Base-by-base conservation (phyloP, 345 rosid genomes). In the Limnanthes douglasii region DNA sequence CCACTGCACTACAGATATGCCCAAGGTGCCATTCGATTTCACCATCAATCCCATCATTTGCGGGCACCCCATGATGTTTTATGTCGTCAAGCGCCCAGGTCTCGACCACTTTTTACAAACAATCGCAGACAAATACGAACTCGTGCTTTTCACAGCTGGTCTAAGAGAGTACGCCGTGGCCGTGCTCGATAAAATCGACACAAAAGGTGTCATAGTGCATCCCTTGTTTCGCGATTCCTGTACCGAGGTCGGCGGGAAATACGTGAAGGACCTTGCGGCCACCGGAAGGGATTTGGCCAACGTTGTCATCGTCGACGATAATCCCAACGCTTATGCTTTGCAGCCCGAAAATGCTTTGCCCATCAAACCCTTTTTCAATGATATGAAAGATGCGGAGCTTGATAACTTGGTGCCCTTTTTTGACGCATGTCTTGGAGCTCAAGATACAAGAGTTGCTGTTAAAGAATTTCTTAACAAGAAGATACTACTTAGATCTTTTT, bases 261-360 rank as follows among this genome's bases (percentile, higher is more conserved):
- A 52, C 22, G 75, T 72, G 6, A 88, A 83, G 57, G 93, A 88
- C 56, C 62, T 88, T 53, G 56, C 92, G 10, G 71, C 60, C 39
- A n/a, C n/a, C n/a, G 95, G 95, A 36, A 65, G 78, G 51, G 77
- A 79, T 21, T 45, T 76, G 31, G 57, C 41, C 37, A 68, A 35
- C 26, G 67, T 41, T 8, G 76, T 80, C 35, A 79, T 83, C 8
- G 81, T 88, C 2, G 94, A 88, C 21, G 98, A 79, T 5, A 90
- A 90, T 36, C 98, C 95, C 0, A 64, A 69, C 40, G 61, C 84
- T 15, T 83, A 79, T 46, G 20, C 40, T 5, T 48, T 65, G 37
- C 95, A 90, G 43, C 94, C 93, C 2, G 77, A 74, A 25, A 90
- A 77, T 35, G 95, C 86, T 0, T 56, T 90, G 24, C 92, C 95